A percentile compares a stretch with the other conserved stretches of the same genome.
phyloP scores from a whole-genome alignment of 2,329 filamentous ascomycete genomes.

The Colletotrichum salicis region DNA sequence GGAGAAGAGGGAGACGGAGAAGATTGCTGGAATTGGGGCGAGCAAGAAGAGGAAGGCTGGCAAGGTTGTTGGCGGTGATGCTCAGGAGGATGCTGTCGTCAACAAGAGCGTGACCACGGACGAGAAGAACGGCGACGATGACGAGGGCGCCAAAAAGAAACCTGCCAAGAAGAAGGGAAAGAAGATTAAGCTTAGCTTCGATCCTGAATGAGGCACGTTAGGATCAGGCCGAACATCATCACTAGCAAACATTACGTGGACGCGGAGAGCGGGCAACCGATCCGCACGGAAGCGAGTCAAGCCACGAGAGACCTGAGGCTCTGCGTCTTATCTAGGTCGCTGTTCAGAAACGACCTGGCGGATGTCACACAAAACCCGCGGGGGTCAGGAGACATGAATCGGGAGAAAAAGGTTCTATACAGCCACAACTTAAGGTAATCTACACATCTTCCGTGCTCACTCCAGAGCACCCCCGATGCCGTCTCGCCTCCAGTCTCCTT shows the following conservation, averaged over 20 bases:
- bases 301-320: background rate
- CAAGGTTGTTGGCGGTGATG: slow-evolving; percentile 56
- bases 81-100: slow-evolving; percentile 40
- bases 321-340: background rate
- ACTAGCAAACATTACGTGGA: background rate
- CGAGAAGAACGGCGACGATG: slow-evolving; percentile 57
- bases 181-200: slow-evolving; percentile 75
- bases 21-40: slow-evolving; percentile 53
- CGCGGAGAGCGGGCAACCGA: background rate
- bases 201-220: slow-evolving; percentile 35
- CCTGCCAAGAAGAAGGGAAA: slow-evolving; percentile 60
- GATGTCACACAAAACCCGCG: slow-evolving; percentile 1
- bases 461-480: slow-evolving; percentile 33
- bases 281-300: background rate
- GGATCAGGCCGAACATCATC: background rate
- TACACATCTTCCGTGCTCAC: slow-evolving; percentile 46
- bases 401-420: slow-evolving; percentile 40
- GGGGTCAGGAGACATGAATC: background rate
- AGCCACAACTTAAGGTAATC: slow-evolving; percentile 47
- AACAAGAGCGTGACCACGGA: slow-evolving; percentile 55
- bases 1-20: slow-evolving; percentile 46
- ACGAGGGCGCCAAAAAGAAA: slow-evolving; percentile 40
- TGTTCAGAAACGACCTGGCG: background rate
- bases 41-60: slow-evolving; percentile 67
- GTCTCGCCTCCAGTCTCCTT: slow-evolving; percentile 26